Conservation (phyloP, 257 asterid species). For the Scutellaria galericulata region DNA sequence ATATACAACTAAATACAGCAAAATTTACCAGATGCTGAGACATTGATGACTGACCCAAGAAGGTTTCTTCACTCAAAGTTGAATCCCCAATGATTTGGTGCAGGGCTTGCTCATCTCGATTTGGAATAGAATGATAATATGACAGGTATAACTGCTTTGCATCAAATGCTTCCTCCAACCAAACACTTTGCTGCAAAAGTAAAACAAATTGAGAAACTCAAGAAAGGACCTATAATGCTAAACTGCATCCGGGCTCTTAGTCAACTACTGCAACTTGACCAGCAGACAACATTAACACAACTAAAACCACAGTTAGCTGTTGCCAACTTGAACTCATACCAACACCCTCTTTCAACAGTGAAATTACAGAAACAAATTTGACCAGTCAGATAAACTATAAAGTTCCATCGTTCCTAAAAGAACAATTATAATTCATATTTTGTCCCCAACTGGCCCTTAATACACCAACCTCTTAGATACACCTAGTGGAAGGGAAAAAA, state of each 20-base stretch:
- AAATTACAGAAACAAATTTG: conserved; percentile 26
- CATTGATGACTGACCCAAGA: conserved; percentile 53
- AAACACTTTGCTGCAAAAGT: too few species aligned
- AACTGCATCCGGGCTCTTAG: too few species aligned
- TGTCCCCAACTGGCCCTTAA: neutral
- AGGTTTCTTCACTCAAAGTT: conserved; percentile 82
- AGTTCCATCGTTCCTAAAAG: neutral
- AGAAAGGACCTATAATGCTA: too few species aligned
- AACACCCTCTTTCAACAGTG: conserved; percentile 13
- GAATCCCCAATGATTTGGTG: conserved; percentile 99
- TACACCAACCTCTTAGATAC: neutral
- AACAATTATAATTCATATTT: neutral
- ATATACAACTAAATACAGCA: conserved; percentile 18
- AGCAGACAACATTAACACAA: neutral
- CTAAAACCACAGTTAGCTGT: neutral
- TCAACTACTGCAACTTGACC: neutral
- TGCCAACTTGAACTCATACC: neutral
- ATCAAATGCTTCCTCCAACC: too few species aligned
- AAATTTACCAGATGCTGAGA: conserved; percentile 59
- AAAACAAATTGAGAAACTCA: too few species aligned
- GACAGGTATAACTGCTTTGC: too few species aligned
- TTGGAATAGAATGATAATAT: too few species aligned
- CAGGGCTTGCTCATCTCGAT: conserved; percentile 99
- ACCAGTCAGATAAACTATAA: conserved; percentile 11
- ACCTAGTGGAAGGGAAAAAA: conserved; percentile 2